Evolutionary conservation across 2,329 filamentous ascomycete genomes (phyloP).

Genomic region (Penicillium sp.): DNA sequence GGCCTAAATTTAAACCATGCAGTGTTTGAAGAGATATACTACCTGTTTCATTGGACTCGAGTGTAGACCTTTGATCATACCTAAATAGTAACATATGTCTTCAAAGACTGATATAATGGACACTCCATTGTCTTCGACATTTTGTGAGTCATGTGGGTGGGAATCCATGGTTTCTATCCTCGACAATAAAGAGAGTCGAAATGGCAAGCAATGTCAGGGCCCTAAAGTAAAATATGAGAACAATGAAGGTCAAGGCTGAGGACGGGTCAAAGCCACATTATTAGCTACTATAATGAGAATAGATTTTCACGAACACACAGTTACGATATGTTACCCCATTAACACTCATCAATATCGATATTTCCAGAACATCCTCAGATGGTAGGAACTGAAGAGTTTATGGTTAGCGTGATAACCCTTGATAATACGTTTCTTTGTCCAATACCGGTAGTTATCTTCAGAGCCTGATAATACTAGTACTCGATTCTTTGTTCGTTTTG

Average conservation of each 20-base stretch:
- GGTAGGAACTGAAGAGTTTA: not conserved
- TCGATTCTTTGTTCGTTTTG: not conserved
- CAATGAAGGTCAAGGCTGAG: not conserved
- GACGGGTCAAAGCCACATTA: not conserved
- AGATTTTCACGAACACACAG: not conserved
- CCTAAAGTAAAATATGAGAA: not conserved
- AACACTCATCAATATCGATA: no score
- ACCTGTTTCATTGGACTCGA: not conserved
- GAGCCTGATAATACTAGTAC: not conserved
- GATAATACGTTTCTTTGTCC: not conserved
- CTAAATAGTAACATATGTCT: not conserved
- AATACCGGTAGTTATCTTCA: not conserved
- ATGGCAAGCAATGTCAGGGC: not conserved
- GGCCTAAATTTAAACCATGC: not conserved
- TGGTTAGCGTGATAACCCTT: not conserved
- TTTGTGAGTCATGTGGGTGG: not conserved
- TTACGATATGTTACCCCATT: not conserved
- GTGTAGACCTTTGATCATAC: not conserved
- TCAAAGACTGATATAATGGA: not conserved
- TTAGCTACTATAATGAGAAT: not conserved
- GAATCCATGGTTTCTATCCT: not conserved
- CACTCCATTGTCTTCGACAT: not conserved
- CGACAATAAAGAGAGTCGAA: constrained; percentile 1
- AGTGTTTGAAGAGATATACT: not conserved
- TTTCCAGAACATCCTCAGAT: no score